These are phyloP conservation scores for Heterobasidion annosum DNA, from an alignment of 1,284 basidiomycete genomes.

Conservation along the genomic window DNA sequence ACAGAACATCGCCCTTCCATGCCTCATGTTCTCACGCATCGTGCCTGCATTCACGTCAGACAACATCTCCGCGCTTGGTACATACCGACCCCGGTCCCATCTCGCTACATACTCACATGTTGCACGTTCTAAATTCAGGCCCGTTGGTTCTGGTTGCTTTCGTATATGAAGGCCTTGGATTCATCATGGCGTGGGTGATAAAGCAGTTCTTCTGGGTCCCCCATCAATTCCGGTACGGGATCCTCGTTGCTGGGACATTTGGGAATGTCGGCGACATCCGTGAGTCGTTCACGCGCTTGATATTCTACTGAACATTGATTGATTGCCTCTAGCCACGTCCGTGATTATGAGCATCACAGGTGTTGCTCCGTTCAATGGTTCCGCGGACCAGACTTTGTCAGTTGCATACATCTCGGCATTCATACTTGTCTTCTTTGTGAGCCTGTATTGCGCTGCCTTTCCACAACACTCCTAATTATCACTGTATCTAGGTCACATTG, in stretches of 20 bases:
- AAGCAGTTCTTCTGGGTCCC: slow-evolving; percentile 73
- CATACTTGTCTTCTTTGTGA: slow-evolving; percentile 33
- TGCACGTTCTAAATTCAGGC: slow-evolving; percentile 23
- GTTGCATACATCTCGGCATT: slow-evolving; percentile 52
- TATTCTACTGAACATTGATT: neutral
- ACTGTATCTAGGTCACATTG: slow-evolving; percentile 38
- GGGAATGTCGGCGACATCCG: slow-evolving; percentile 60
- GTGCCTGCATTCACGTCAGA: slow-evolving; percentile 62
- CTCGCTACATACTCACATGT: slow-evolving; percentile 11
- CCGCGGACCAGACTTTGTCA: slow-evolving; percentile 43
- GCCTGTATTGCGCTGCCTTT: slow-evolving; percentile 9
- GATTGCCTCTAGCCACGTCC: slow-evolving; percentile 42
- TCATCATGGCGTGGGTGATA: slow-evolving; percentile 45
- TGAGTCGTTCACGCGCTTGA: slow-evolving; percentile 27
- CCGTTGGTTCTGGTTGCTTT: slow-evolving; percentile 46
- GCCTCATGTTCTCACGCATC: slow-evolving; percentile 71
- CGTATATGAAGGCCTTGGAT: slow-evolving; percentile 44
- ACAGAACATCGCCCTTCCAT: slow-evolving; percentile 61
- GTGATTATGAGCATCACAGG: slow-evolving; percentile 48
- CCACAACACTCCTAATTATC: neutral
- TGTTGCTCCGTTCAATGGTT: slow-evolving; percentile 41
- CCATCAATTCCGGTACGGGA: slow-evolving; percentile 61
- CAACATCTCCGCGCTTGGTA: slow-evolving; percentile 58
- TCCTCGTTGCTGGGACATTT: slow-evolving; percentile 59
- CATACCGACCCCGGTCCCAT: slow-evolving; percentile 6